Conservation (phyloP, 306 rosid species). For the Crotalaria pallida region DNA sequence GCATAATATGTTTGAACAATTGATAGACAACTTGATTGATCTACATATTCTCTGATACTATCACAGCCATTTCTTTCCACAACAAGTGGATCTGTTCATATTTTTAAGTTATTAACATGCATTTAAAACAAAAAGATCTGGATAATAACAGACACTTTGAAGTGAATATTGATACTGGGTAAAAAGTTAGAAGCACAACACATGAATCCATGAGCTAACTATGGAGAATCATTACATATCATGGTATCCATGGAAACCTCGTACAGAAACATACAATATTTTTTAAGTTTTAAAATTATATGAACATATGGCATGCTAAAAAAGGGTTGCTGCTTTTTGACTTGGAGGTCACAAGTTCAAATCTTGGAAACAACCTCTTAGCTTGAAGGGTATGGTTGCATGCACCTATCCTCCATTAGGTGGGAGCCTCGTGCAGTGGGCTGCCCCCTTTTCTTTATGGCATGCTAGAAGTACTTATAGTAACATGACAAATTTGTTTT, state of each 20-base stretch:
- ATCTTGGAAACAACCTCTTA: too few relatives aligned
- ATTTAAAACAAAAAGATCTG: neutral
- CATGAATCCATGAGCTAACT: neutral
- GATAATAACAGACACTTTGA: neutral
- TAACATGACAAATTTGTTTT: neutral
- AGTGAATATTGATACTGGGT: neutral
- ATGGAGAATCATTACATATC: neutral
- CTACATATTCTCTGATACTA: neutral
- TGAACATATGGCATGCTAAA: too few relatives aligned
- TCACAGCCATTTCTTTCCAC: neutral
- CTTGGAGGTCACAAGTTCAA: too few relatives aligned
- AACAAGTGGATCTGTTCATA: neutral
- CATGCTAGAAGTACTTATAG: neutral
- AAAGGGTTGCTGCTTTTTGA: too few relatives aligned
- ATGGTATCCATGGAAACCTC: neutral
- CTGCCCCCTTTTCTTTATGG: too few relatives aligned
- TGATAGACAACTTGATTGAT: neutral
- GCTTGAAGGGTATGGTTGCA: too few relatives aligned
- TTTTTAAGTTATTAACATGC: neutral
- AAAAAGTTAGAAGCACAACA: neutral
- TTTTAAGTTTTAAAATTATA: neutral
- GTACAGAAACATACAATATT: neutral
- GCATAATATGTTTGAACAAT: neutral
- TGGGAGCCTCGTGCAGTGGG: too few relatives aligned
- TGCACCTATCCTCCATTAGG: too few relatives aligned